Evolutionary conservation across 1,284 basidiomycete species (phyloP), one percentile per base, ranked within the genome.

Genomic region (Cutaneotrichosporon sp.): DNA sequence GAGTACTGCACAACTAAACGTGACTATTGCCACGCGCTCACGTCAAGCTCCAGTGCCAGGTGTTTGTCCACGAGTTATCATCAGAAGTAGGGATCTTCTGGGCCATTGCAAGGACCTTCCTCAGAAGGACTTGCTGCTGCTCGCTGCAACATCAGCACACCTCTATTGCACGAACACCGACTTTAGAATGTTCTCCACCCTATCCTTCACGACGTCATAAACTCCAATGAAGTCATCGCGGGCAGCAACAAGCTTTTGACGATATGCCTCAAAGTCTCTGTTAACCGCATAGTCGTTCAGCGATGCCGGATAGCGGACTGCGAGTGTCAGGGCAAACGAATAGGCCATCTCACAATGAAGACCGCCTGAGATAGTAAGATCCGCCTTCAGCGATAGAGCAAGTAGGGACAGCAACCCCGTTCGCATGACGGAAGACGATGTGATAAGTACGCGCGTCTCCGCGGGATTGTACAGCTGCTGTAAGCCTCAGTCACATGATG

Each of bases 201-300:
- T 92, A 1, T 78, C 75, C 79, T 90, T 90, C 49, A 97, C 93
- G 55, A 84, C 87, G 35, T 96, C 91, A 88, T 92, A 98, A 17
- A 98, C 86, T 62, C 86, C 87, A 68, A 87, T 83, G 70, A 97
- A 97, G 21, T 80, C 78, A 55, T 88, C 86, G 75, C 90, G 90
- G 40, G 90, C 87, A 14, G 80, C 77, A 1, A 80, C 61, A 3
- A 97, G 79, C 77, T 97, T 97, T 68, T 82, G 82, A 47, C 88
- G 83, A 78, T 91, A 94, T 12, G 85, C 84, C 40, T 97, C 90
- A 62, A 88, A 88, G 74, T 96, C 90, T 46, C 83, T 80, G 72
- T 93, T 89, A 2, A 97, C 87, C 63, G 87, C 88, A 73, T 96
- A 98, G 72, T 98, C 94, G 76, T 98, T 99, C 81, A 93, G 97